Conservation (phyloP, 2,329 filamentous ascomycete species). For the Penicillium polonicum region DNA sequence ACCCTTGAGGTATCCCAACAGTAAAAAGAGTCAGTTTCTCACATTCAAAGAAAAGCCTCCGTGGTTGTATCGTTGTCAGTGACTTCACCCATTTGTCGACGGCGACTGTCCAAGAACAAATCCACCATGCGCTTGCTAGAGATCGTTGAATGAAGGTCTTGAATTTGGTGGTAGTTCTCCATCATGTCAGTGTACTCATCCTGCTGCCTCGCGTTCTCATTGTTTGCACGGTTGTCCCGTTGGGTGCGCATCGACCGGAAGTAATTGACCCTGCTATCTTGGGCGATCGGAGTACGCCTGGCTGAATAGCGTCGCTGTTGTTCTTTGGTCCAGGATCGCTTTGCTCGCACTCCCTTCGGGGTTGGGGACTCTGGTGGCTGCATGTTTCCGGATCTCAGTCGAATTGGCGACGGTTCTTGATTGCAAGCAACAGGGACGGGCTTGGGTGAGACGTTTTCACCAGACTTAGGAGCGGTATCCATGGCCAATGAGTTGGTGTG, state of each 20-base stretch:
- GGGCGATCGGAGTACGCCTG: constrained; percentile 20
- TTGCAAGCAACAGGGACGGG: background rate
- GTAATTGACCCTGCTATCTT: constrained; percentile 24
- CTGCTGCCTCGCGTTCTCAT: constrained; percentile 32
- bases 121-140: constrained; percentile 42
- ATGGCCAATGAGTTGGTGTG: background rate
- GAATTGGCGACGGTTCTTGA: constrained; percentile 24
- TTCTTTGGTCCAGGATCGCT: constrained; percentile 22
- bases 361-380: constrained; percentile 33
- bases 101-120: constrained; percentile 37
- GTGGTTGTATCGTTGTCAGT: constrained; percentile 19
- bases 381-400: constrained; percentile 23
- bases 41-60: constrained; percentile 30
- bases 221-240: constrained; percentile 25
- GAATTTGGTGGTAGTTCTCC: constrained; percentile 21
- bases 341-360: constrained; percentile 21
- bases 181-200: constrained; percentile 16
- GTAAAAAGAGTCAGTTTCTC: background rate
- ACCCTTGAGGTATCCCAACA: background rate
- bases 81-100: constrained; percentile 22
- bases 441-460: constrained; percentile 1
- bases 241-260: constrained; percentile 30
- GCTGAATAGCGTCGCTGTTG: constrained; percentile 25
- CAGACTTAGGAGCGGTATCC: background rate
- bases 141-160: constrained; percentile 27